A percentile compares a stretch with the other conserved stretches of the same genome.
These are phyloP conservation scores for Ampelocalamus luodianensis DNA, from an alignment of 176 grass and related monocot species.

Conservation along the genomic window DNA sequence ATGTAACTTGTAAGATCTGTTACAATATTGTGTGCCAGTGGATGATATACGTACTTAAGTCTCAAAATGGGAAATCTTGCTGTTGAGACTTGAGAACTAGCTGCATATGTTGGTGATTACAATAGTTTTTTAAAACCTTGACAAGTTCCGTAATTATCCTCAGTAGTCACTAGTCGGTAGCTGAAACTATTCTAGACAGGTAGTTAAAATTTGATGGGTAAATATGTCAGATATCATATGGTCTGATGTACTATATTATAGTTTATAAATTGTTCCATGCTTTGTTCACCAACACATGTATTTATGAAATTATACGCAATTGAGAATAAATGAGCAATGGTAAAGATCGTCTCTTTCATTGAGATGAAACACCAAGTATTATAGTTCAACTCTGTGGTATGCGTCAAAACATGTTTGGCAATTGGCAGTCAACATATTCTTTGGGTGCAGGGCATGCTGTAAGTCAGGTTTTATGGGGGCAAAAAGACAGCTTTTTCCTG, in stretches of 20 bases:
- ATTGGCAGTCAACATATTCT: background rate
- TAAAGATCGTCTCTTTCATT: background rate
- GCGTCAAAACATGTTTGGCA: background rate
- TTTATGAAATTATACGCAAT: background rate
- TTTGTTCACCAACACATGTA: conserved; percentile 6
- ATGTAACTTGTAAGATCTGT: background rate
- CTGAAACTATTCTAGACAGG: background rate
- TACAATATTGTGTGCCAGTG: background rate
- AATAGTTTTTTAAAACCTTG: too few relatives aligned
- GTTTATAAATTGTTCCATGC: background rate
- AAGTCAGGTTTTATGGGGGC: background rate
- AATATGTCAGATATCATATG: background rate
- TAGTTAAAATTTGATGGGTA: background rate
- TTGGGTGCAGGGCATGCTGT: background rate
- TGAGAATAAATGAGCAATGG: background rate
- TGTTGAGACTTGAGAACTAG: too few relatives aligned
- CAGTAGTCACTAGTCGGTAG: conserved; percentile 2
- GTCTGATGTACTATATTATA: background rate
- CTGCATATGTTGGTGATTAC: too few relatives aligned
- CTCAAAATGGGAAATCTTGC: too few relatives aligned
- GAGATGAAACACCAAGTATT: background rate
- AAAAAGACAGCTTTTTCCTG: background rate
- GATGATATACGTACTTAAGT: background rate
- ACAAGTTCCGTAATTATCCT: too few relatives aligned
- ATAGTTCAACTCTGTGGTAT: background rate